Conservation (phyloP, 1,139 yeast species). For the Suhomyces anneliseae region DNA sequence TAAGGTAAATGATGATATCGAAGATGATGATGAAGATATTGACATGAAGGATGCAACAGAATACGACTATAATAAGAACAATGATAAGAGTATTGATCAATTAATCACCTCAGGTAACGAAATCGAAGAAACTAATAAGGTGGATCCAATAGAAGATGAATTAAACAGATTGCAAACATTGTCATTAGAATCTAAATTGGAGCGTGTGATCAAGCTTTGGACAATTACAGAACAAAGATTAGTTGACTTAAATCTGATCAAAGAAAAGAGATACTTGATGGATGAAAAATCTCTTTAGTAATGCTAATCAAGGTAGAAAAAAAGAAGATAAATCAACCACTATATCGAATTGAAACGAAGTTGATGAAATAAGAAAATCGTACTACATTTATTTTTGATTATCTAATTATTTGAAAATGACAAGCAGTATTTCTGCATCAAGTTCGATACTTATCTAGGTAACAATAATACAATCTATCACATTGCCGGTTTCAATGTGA, state of each 20-base stretch:
- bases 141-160: conserved; percentile 29
- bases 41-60: conserved; percentile 6
- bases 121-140: conserved; percentile 14
- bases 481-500: conserved; percentile 67
- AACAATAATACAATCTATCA: conserved; percentile 47
- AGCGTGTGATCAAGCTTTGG: conserved; percentile 59
- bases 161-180: conserved; percentile 25
- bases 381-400: too few species aligned
- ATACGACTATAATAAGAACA: conserved; percentile 10
- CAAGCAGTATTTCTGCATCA: too few species aligned
- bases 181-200: conserved; percentile 49
- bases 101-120: conserved; percentile 6
- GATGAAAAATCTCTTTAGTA: conserved; percentile 15
- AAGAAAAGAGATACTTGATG: conserved; percentile 26
- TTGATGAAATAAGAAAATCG: too few species aligned
- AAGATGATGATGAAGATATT: conserved; percentile 9
- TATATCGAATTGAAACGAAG: too few species aligned
- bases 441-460: conserved; percentile 1
- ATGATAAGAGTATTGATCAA: conserved; percentile 12
- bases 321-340: too few species aligned
- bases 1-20: conserved; percentile 8
- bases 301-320: too few species aligned
- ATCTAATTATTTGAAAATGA: too few species aligned
- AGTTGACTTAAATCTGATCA: conserved; percentile 37
- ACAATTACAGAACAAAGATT: conserved; percentile 58